Conservation (phyloP, 495 filamentous ascomycete genomes). For the Neurospora discreta region DNA sequence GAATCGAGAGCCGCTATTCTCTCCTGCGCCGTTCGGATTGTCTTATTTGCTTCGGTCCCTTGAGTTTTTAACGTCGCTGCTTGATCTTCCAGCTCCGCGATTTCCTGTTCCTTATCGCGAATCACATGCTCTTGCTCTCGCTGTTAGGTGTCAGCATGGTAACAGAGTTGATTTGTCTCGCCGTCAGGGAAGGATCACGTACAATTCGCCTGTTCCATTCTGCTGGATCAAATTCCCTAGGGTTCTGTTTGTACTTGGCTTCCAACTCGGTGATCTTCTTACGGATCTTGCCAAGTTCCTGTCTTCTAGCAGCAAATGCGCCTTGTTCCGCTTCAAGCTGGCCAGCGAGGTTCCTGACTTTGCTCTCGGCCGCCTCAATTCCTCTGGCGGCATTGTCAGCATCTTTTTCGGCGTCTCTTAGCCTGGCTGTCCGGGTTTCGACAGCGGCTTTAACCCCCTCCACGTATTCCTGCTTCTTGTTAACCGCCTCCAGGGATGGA, state of each 20-base stretch:
- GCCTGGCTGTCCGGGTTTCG: slow-evolving; percentile 35
- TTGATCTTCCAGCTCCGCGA: slow-evolving; percentile 22
- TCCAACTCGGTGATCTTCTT: slow-evolving; percentile 34
- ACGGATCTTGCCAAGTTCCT: slow-evolving; percentile 34
- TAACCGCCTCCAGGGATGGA: slow-evolving; percentile 56
- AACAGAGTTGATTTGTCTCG: neutral
- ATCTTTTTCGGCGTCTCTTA: slow-evolving; percentile 39
- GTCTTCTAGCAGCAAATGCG: slow-evolving; percentile 35
- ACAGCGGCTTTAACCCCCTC: slow-evolving; percentile 37
- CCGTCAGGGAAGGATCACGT: slow-evolving; percentile 14
- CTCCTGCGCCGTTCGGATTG: slow-evolving; percentile 22
- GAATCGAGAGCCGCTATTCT: slow-evolving; percentile 58
- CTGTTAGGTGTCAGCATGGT: slow-evolving; percentile 12
- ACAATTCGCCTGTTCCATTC: slow-evolving; percentile 47
- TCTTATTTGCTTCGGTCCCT: slow-evolving; percentile 11
- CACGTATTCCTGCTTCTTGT: slow-evolving; percentile 52
- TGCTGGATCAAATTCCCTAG: slow-evolving; percentile 35
- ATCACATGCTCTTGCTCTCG: slow-evolving; percentile 33
- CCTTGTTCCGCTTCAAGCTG: slow-evolving; percentile 49
- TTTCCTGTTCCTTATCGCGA: slow-evolving; percentile 33
- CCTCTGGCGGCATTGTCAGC: slow-evolving; percentile 39
- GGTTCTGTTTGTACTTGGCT: slow-evolving; percentile 31
- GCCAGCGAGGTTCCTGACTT: slow-evolving; percentile 42
- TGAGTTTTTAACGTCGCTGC: slow-evolving; percentile 14
- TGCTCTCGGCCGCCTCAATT: slow-evolving; percentile 42